Evolutionary conservation across 2,329 filamentous ascomycete species (phyloP), one percentile per base, ranked within the genome.

Genomic region (Ascochyta viciae-villosae): DNA sequence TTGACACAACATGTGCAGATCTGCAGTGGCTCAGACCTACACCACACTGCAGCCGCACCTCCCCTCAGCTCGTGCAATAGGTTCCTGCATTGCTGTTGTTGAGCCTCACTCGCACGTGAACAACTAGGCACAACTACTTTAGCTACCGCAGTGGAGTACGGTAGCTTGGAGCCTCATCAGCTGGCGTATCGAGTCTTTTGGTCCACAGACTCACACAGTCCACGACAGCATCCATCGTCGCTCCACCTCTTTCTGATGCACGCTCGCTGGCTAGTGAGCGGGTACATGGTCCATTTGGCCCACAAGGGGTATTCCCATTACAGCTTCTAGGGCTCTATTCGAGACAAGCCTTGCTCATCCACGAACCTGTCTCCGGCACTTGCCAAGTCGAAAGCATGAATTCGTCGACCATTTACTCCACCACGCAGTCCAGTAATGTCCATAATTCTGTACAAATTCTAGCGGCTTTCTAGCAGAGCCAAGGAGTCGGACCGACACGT

Each of bases 121-220:
- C 16, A 35, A 34, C 35, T 44, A 27, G 48, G 16, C 24, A 48
- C 23, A 37, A 5, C 48, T 52, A 52, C 34, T 29, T 43, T 57
- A 52, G 54, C 27, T 45, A 57, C 54, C 54, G 49, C 24, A 44
- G 54, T 57, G 54, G 54, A 52, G 43, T 27, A 40, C 24, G 24
- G 39, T 56, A 56, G 53, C 37, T 41, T 51, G 24, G 35, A 46
- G 26, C 44, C 40, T 23, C 29, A 33, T 22, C 39, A 44, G 42
- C 39, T 29, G 27, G 34, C 43, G 29, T 13, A 4, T 44, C 34
- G 38, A 57, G 22, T 49, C 16, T 57, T 40, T 34, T 12, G 24
- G 39, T 29, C 48, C 23, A 40, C 34, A 44, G 15, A 50, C 12
- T 41, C 48, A 38, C 47, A 44, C 9, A 49, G 27, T 26, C 34